These are phyloP conservation scores for Ceriops decandra DNA, from an alignment of 345 rosid genomes.

Conservation along the genomic window DNA sequence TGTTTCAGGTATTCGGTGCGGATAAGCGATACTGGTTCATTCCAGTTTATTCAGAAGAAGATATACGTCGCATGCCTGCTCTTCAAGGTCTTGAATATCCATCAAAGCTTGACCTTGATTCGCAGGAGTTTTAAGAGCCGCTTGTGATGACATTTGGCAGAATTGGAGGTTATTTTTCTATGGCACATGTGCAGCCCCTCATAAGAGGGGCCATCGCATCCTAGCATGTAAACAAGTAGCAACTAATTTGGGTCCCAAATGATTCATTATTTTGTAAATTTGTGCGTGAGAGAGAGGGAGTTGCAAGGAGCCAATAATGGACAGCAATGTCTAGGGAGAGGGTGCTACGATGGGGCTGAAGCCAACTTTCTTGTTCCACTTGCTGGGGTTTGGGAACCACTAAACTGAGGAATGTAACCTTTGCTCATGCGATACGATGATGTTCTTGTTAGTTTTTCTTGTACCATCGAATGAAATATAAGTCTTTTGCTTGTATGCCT, in stretches of 20 bases:
- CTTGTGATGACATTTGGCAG: not conserved
- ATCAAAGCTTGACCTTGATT: constrained; percentile 70
- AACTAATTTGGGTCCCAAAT: constrained; percentile 20
- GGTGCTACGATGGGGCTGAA: not conserved
- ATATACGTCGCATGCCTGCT: constrained; percentile 71
- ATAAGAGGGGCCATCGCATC: not conserved
- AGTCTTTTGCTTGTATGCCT: not conserved
- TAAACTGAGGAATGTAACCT: constrained; percentile 10
- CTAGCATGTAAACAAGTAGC: constrained; percentile 14
- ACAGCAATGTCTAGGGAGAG: not conserved
- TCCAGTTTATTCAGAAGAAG: constrained; percentile 85
- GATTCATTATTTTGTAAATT: constrained; percentile 16
- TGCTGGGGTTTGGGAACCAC: not conserved
- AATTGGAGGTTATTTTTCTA: constrained; percentile 20
- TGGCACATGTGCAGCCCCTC: constrained; percentile 16
- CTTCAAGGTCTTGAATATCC: constrained; percentile 95
- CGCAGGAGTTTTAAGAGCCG: constrained; percentile 54
- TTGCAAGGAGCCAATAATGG: not conserved
- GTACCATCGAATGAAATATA: constrained; percentile 20
- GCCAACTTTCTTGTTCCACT: constrained; percentile 12
- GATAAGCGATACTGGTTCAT: constrained; percentile 77
- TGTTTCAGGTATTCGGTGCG: constrained; percentile 76
- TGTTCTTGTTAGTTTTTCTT: constrained; percentile 13
- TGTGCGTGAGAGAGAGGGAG: not conserved
- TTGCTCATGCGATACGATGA: not conserved